Percentiles rank a stretch among this genome's conserved stretches.
Evolutionary conservation across 768 basidiomycete species (phyloP).

Genomic region (Kwoniella bestiolae): DNA sequence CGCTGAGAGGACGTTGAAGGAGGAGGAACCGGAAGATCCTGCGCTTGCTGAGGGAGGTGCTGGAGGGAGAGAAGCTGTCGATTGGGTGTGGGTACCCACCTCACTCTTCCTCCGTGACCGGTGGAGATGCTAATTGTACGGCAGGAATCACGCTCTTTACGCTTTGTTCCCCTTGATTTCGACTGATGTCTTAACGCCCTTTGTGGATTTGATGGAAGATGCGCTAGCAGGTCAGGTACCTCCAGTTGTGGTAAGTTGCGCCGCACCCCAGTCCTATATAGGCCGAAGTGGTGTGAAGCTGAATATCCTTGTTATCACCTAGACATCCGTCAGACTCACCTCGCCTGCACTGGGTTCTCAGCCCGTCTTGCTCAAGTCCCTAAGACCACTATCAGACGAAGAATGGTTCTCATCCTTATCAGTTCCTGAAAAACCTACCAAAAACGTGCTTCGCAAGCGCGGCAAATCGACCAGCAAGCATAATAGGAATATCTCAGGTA

Average conservation of each 20-base stretch:
- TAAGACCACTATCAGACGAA: slow-evolving; percentile 53
- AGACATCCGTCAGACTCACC: slow-evolving; percentile 54
- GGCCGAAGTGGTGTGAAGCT: too few relatives aligned
- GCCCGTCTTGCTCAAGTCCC: slow-evolving; percentile 51
- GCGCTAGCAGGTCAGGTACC: slow-evolving; percentile 54
- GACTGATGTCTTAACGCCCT: slow-evolving; percentile 55
- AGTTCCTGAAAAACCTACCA: slow-evolving; percentile 2
- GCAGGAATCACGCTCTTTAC: slow-evolving; percentile 51
- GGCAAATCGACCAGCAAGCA: neutral
- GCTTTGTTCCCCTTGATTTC: slow-evolving; percentile 55
- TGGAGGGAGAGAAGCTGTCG: slow-evolving; percentile 13
- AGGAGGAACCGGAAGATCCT: neutral
- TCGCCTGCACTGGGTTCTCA: slow-evolving; percentile 51
- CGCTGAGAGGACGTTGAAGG: slow-evolving; percentile 5
- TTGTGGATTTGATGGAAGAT: slow-evolving; percentile 58
- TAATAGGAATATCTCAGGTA: neutral
- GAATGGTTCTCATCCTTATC: slow-evolving; percentile 54
- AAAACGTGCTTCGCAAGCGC: neutral
- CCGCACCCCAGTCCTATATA: too few relatives aligned
- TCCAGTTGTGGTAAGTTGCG: slow-evolving; percentile 48
- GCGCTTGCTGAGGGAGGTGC: neutral
- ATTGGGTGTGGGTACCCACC: slow-evolving; percentile 26
- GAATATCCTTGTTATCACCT: too few relatives aligned
- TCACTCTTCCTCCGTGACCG: neutral
- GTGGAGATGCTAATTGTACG: neutral